Evolutionary conservation across 257 asterid species (phyloP).

Genomic region (Capsicum baccatum): DNA sequence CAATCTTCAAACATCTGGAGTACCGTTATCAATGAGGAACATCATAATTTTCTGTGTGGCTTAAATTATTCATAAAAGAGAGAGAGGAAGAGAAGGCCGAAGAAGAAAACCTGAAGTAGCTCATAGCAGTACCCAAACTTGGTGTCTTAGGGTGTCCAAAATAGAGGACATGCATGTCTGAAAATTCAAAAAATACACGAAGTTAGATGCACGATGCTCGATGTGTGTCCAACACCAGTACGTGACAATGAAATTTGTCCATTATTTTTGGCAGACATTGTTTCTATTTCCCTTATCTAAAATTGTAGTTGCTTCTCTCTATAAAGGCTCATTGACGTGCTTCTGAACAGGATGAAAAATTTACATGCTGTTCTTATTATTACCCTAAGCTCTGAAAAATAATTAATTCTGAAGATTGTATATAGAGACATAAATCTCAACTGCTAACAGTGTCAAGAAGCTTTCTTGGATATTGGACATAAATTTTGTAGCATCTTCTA

Average conservation of each 20-base stretch:
- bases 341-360: not conserved
- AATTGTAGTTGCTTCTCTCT: not conserved
- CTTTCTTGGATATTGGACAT: slow-evolving; percentile 1
- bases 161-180: not conserved
- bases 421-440: not conserved
- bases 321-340: not conserved
- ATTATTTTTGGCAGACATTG: not conserved
- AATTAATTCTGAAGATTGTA: slow-evolving; percentile 2
- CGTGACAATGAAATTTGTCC: slow-evolving; percentile 8
- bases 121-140: not conserved
- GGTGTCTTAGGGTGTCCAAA: slow-evolving; percentile 20
- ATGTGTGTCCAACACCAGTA: not conserved
- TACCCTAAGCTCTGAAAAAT: not conserved
- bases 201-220: not conserved
- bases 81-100: not conserved
- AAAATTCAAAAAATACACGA: not conserved
- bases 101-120: not conserved
- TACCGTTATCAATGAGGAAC: not conserved
- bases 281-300: not conserved
- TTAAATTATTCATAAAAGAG: slow-evolving; percentile 24
- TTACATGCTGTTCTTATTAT: slow-evolving; percentile 19
- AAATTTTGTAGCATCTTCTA: not conserved
- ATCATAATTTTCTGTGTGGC: not conserved
- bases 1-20: not conserved
- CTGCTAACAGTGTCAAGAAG: not conserved